Percentiles rank a stretch among this genome's conserved stretches.
phyloP scores from a whole-genome alignment of 768 basidiomycete species.

The Arthromyces matolae region DNA sequence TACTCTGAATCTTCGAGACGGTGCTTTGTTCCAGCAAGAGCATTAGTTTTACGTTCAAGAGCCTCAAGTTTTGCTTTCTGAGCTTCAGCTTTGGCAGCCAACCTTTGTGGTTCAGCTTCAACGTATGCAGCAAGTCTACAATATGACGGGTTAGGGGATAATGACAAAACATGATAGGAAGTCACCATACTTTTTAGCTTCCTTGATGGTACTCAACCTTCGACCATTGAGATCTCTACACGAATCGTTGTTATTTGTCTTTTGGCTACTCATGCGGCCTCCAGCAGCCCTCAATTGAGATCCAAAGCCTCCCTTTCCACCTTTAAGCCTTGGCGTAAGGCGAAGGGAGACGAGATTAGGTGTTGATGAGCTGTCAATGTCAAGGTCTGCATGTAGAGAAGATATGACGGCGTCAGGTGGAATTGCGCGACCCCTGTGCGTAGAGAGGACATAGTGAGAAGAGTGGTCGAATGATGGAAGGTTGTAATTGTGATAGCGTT shows the following conservation, averaged over 20 bases:
- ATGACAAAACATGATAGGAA: background rate
- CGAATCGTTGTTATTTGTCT: conserved; percentile 92
- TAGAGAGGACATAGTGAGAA: conserved; percentile 32
- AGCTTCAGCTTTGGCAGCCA: conserved; percentile 73
- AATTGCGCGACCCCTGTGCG: conserved; percentile 34
- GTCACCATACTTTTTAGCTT: conserved; percentile 81
- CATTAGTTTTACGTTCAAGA: conserved; percentile 78
- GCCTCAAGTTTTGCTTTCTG: conserved; percentile 80
- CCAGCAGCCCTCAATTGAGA: conserved; percentile 95
- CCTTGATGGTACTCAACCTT: conserved; percentile 89
- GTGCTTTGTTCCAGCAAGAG: conserved; percentile 73
- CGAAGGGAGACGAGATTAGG: conserved; percentile 57
- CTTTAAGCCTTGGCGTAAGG: conserved; percentile 68
- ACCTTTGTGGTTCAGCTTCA: conserved; percentile 77
- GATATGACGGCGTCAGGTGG: conserved; percentile 23
- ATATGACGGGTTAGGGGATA: background rate
- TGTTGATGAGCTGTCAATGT: conserved; percentile 13
- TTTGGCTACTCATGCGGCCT: conserved; percentile 95
- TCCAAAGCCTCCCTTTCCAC: conserved; percentile 98
- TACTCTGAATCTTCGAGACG: conserved; percentile 91
- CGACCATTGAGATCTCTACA: conserved; percentile 91
- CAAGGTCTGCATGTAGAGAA: conserved; percentile 19
- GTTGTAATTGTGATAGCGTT: conserved; percentile 31
- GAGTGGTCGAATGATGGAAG: conserved; percentile 31
- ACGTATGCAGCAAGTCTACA: conserved; percentile 79